These are phyloP conservation scores for Chalciporus chontae DNA, from an alignment of 768 basidiomycete genomes.

Conservation along the genomic window DNA sequence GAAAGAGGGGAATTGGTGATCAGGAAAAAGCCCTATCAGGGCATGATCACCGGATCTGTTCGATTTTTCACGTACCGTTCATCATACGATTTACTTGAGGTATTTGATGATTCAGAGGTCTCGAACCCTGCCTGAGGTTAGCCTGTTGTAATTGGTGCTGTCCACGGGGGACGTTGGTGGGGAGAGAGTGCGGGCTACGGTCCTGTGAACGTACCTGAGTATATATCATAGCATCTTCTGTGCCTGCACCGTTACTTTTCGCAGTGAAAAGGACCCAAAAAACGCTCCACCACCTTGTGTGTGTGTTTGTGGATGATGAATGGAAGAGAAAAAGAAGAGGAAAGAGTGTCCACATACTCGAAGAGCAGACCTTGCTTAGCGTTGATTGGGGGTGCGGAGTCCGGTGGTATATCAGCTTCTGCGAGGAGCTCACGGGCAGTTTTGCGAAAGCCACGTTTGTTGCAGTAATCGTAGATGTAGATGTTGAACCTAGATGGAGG, in stretches of 20 bases:
- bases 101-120: conserved; percentile 25
- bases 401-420: conserved; percentile 64
- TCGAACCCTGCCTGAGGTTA: conserved; percentile 31
- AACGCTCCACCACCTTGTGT: conserved; percentile 78
- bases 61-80: conserved; percentile 32
- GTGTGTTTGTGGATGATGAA: not conserved
- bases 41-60: conserved; percentile 11
- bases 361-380: conserved; percentile 80
- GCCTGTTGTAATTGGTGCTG: conserved; percentile 38
- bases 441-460: conserved; percentile 72
- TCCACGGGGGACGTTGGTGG: conserved; percentile 10
- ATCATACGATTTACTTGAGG: conserved; percentile 27
- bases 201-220: conserved; percentile 49
- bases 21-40: not conserved
- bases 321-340: not conserved
- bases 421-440: conserved; percentile 63
- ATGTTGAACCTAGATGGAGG: conserved; percentile 70
- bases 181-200: conserved; percentile 1
- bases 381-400: conserved; percentile 73
- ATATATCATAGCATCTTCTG: conserved; percentile 73
- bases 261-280: conserved; percentile 85
- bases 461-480: conserved; percentile 84
- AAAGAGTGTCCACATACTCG: conserved; percentile 49
- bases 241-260: conserved; percentile 61
- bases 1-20: conserved; percentile 9